Evolutionary conservation across 1,284 basidiomycete species (phyloP).

Genomic region (Boletus sp.): DNA sequence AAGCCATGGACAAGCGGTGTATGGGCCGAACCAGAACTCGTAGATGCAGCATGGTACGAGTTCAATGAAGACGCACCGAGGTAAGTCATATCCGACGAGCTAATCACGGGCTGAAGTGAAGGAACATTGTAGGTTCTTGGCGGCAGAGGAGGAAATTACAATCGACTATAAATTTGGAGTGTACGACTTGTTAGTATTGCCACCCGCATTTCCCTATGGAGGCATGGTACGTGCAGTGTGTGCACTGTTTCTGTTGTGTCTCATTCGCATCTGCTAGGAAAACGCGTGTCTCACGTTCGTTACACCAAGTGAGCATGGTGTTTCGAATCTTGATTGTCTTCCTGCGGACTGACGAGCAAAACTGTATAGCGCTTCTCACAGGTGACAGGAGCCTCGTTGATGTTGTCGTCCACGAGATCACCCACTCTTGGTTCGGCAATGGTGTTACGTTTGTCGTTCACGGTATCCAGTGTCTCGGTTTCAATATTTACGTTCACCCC

Average conservation of each 20-base stretch:
- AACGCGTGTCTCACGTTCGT: conserved; percentile 86
- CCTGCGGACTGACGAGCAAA: conserved; percentile 9
- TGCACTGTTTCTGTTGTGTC: not conserved
- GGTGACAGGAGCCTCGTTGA: conserved; percentile 87
- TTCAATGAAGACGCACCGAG: conserved; percentile 84
- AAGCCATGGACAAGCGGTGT: conserved; percentile 82
- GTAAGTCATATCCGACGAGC: conserved; percentile 40
- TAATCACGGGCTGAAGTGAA: not conserved
- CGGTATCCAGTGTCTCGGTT: not conserved
- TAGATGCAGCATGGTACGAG: conserved; percentile 84
- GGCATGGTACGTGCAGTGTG: conserved; percentile 63
- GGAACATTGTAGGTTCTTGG: conserved; percentile 60
- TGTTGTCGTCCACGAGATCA: conserved; percentile 81
- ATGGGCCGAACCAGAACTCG: conserved; percentile 87
- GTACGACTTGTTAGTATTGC: conserved; percentile 92
- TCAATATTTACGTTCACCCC: not conserved
- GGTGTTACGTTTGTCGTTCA: conserved; percentile 67
- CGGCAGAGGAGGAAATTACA: conserved; percentile 66
- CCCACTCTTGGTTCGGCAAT: conserved; percentile 88
- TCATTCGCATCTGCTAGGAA: conserved; percentile 50
- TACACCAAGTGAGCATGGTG: conserved; percentile 68
- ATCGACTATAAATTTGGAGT: conserved; percentile 85
- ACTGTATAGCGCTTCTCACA: conserved; percentile 78
- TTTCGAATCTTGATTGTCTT: not conserved
- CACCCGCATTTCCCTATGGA: conserved; percentile 92